Conservation (phyloP, 768 basidiomycete genomes). For the Suillus cothurnatus region DNA sequence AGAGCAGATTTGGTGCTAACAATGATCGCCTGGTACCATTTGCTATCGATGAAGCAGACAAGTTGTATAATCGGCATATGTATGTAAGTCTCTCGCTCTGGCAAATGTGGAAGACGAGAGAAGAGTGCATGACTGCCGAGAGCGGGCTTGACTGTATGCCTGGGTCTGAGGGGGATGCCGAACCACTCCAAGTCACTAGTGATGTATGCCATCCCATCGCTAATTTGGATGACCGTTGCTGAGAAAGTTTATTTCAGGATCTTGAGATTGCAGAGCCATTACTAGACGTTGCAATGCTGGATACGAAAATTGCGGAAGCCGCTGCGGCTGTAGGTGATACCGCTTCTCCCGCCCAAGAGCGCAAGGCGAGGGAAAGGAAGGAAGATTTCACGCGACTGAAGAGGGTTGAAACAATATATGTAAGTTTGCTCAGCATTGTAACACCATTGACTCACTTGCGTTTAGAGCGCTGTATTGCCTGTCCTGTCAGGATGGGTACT, state of each 20-base stretch:
- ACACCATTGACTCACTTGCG: conserved; percentile 8
- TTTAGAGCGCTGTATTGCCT: conserved; percentile 80
- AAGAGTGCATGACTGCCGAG: conserved; percentile 93
- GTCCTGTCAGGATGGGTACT: conserved; percentile 89
- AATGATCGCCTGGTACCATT: conserved; percentile 82
- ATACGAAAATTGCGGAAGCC: conserved; percentile 74
- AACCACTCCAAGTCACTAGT: conserved; percentile 49
- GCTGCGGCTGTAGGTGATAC: conserved; percentile 52
- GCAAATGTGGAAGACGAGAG: conserved; percentile 95
- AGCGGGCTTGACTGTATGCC: conserved; percentile 86
- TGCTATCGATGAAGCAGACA: conserved; percentile 95
- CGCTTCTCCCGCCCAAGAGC: conserved; percentile 51
- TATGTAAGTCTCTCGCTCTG: conserved; percentile 84
- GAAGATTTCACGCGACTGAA: conserved; percentile 87
- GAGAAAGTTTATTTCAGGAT: conserved; percentile 43
- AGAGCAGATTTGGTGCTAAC: conserved; percentile 46
- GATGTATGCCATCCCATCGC: conserved; percentile 35
- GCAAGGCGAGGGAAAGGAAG: conserved; percentile 65
- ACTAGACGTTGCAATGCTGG: conserved; percentile 70
- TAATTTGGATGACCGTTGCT: conserved; percentile 6
- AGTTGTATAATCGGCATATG: conserved; percentile 87
- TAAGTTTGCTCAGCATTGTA: conserved; percentile 40
- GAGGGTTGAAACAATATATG: conserved; percentile 92
- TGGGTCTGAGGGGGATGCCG: conserved; percentile 59
- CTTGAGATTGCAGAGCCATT: conserved; percentile 63